Base-by-base conservation (phyloP, 257 asterid species). In the Dorcoceras hygrometricum region DNA sequence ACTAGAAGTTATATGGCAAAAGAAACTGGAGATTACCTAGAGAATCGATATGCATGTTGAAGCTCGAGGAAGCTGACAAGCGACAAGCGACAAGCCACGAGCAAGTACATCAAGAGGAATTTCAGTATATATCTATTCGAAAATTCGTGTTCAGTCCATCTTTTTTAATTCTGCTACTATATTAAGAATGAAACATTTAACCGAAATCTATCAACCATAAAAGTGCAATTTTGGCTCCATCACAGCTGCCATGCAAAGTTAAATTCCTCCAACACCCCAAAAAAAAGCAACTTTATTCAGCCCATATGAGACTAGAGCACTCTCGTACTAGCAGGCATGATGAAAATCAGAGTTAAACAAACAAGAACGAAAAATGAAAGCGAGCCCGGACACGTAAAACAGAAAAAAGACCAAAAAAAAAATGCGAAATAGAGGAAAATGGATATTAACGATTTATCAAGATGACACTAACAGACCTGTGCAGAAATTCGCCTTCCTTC, bases 391-490 rank as follows among this genome's bases (percentile, higher is more conserved):
- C 10, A 34, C 10, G 5, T 36, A 1, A 11, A 36, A 36, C 5
- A 11, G 11, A 36, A 11, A 0, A 11, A 36, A 11, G 18, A 36
- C 16, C 10, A 1, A 10, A 29, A 0, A 29, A 9, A 29, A 36
- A 36, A 36, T 4, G 69, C 26, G 55, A 56, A 29, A 55, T 3
- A 22, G 2, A 59, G 56, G 19, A 9, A 16, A 9, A 64, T 36
- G 4, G 23, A 58, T 18, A 23, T 61, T 55, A 46, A 59, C 27
- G n/a, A 43, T 56, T 29, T 64, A 51, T 20, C 19, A 32, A 54
- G 24, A 12, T 43, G 14, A 14, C 57, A 27, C 43, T 66, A 62
- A 71, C 83, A 59, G 63, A 87, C 97, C 97, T 85, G 48, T 60
- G 63, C 46, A 32, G 70, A 20, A 61, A 75, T 64, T 20, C 48